These are phyloP conservation scores for Calycina herbarum DNA, from an alignment of 2,329 filamentous ascomycete genomes.

Conservation along the genomic window DNA sequence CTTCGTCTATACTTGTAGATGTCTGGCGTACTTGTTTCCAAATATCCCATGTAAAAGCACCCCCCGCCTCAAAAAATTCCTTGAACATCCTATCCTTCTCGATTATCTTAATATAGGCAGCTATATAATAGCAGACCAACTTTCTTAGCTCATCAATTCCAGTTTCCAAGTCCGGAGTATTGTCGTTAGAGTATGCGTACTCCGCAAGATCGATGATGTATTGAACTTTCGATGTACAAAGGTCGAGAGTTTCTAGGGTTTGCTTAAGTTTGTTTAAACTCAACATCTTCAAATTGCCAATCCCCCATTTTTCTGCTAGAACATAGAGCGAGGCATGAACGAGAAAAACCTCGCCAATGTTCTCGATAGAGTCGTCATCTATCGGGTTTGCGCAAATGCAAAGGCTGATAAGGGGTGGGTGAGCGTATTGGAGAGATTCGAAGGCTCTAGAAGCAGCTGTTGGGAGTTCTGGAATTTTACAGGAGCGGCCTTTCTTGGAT, in stretches of 20 bases:
- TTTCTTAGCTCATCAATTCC: too few species aligned
- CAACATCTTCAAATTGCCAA: conserved; percentile 25
- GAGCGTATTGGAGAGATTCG: conserved; percentile 22
- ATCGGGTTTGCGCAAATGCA: conserved; percentile 18
- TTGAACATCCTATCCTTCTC: too few species aligned
- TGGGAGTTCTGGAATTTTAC: conserved; percentile 13
- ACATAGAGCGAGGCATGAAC: conserved; percentile 25
- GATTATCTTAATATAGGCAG: too few species aligned
- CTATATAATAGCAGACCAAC: too few species aligned
- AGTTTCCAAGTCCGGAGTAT: too few species aligned
- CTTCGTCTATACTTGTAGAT: too few species aligned
- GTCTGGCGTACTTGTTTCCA: too few species aligned
- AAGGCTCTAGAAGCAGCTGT: conserved; percentile 21
- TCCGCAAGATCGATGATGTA: too few species aligned
- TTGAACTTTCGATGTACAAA: conserved; percentile 20
- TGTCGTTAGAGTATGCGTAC: too few species aligned
- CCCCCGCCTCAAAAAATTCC: too few species aligned
- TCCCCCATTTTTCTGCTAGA: conserved; percentile 25
- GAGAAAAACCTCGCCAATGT: conserved; percentile 24
- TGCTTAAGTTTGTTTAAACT: conserved; percentile 23
- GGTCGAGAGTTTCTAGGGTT: conserved; percentile 22
- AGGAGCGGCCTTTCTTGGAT: conserved; percentile 19
- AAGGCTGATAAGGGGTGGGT: conserved; percentile 19
- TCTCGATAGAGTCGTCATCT: conserved; percentile 19
- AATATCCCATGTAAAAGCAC: too few species aligned